Evolutionary conservation across 2,329 filamentous ascomycete species (phyloP), one percentile per base, ranked within the genome.

Genomic region (Talaromyces amestolkiae): DNA sequence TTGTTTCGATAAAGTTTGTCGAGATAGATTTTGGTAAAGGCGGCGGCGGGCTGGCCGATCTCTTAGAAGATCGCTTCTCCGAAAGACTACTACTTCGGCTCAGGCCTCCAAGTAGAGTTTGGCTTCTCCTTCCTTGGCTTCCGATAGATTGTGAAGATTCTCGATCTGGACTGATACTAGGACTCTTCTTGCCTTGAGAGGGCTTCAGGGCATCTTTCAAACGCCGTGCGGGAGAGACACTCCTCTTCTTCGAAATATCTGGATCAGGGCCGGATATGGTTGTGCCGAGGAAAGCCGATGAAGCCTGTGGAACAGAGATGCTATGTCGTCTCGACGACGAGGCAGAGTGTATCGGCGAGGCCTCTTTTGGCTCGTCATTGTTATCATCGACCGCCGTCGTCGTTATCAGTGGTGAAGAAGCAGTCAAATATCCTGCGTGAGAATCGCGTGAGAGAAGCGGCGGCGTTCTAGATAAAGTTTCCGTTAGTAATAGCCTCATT

Each of bases 151-250:
- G 82, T 11, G 73, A 69, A 45, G 78, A 77, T 39, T 81, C 78
- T 19, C 77, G 73, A 66, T 84, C 82, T 37, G 80, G 81, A 69
- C 81, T 84, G 65, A 79, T 78, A 67, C 79, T 81, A 31, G 80
- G 74, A 65, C 79, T 82, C 73, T 83, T 87, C 72, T 85, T 87
- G 53, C 83, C 80, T 41, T 75, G 73, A 11, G 72, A 74, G 9
- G 75, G 77, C 66, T 80, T 85, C 72, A 95, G 92, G 13, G 89
- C 90, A 73, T 89, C 88, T 75, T 86, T 90, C 67, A 94, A 81
- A 72, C 88, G 91, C 72, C 87, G 86, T 61, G 85, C 87, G 11
- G 91, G 90, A 10, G 92, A 93, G 22, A 86, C 83, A 27, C 87
- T 87, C 66, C 90, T 85, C 70, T 84, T 84, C 68, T 80, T 79